Base-by-base conservation (phyloP, 139 green algal genomes). In the Coccomyxa sp. region DNA sequence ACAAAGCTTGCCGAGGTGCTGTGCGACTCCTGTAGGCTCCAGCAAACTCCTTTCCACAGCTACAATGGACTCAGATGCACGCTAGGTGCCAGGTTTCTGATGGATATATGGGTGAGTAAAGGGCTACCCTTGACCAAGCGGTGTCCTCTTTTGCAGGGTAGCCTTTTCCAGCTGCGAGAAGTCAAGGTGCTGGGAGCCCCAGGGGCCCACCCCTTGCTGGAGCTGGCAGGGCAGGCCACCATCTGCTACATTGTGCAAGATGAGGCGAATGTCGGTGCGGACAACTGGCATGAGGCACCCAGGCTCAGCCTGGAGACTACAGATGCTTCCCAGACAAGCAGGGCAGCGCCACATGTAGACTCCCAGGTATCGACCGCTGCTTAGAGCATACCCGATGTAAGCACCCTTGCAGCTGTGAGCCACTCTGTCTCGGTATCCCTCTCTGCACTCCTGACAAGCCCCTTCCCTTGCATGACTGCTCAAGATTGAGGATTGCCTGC, bases 171-270 rank as follows among this genome's bases (percentile, higher is more conserved):
- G 44, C 74, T 78, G 74, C 4, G 27, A 5, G 74, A 70, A 12
- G 44, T 78, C 10, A 8, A 44, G 2, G 6, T 78, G 8, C 72
- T 77, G 72, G 39, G 24, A 8, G 14, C 55, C 8, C 27, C 29
- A 7, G 39, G 39, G 37, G 27, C 18, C 39, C 39, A 77, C 39
- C 29, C 22, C 39, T 39, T 77, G 72, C 72, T 77, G 39, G 39
- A 77, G 37, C 41, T 77, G 50, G 50, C 50, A 64, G 39, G 18
- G 22, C 7, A 9, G 0, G 72, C 72, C 72, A 77, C 18, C 7
- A 9, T 77, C 24, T 77, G 39, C 39, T 77, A 77, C 72, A 64
- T 29, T 8, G 39, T 77, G 27, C 12, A 10, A 33, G 64, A 72
- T 72, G 64, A 36, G 24, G 27, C n/a, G 29, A 36, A 64, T 64